Percentiles rank a stretch among this genome's conserved stretches.
Conservation (phyloP, 106 monocot species). For the Dendrobium catenatum region DNA sequence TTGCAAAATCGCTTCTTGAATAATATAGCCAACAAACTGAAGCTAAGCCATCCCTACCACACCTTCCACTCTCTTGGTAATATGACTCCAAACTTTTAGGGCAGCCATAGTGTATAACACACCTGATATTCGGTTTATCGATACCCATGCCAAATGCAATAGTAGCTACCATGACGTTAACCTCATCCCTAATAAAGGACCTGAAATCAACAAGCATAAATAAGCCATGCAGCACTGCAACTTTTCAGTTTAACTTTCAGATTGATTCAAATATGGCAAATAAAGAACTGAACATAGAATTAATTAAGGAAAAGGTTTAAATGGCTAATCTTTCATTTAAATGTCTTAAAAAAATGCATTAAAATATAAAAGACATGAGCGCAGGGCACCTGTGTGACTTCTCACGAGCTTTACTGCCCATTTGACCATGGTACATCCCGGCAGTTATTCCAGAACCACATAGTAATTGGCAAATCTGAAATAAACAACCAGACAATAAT, state of each 20-base stretch:
- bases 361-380: neutral
- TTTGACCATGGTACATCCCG: conserved; percentile 91
- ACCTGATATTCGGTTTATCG: conserved; percentile 92
- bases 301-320: neutral
- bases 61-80: conserved; percentile 98
- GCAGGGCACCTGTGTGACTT: conserved; percentile 66
- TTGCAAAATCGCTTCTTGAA: conserved; percentile 83
- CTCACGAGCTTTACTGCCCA: conserved; percentile 81
- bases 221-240: neutral
- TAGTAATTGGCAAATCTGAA: conserved; percentile 61
- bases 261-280: neutral
- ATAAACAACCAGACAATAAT: conserved; percentile 11
- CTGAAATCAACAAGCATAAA: conserved; percentile 29
- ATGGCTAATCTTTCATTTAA: neutral
- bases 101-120: conserved; percentile 98
- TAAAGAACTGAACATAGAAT: neutral
- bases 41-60: conserved; percentile 91
- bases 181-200: conserved; percentile 84
- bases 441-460: conserved; percentile 53
- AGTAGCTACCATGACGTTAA: conserved; percentile 93
- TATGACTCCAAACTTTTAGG: conserved; percentile 95
- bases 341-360: neutral
- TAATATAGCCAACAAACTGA: conserved; percentile 95
- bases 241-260: conserved; percentile 1
- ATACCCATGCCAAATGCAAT: conserved; percentile 99